Evolutionary conservation across 140 eudicot genomes (phyloP), one percentile per base, ranked within the genome.

Genomic region (Oenanthe javanica): DNA sequence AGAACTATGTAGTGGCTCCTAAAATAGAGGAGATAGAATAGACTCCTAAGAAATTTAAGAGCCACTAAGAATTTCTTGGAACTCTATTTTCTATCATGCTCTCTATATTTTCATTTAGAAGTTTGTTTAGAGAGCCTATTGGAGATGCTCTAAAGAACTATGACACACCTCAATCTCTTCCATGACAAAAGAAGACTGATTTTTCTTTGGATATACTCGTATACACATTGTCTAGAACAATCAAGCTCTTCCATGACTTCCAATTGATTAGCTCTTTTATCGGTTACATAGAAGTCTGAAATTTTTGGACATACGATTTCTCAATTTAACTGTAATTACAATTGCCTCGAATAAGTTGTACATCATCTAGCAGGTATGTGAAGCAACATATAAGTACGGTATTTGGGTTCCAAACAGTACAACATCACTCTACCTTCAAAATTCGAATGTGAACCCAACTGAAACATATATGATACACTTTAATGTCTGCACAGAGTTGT

Each of bases 361-460:
- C 64, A 75, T 48, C 31, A 31, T 73, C 40, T 49, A 27, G 18
- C 51, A 23, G 6, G 79, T 38, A 16, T 54, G 63, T 46, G 54
- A 46, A 75, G 11, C 61, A 75, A 21, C 36, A 31, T 31, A 31
- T 31, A 31, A 31, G 31, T 31, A 31, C 31, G 31, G 52, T 47
- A 75, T 21, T 75, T 75, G 40, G 59, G 59, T 9, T 27, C 78
- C 78, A 75, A 75, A 48, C 43, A 46, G 78, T 75, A 4, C 31
- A 31, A 31, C 31, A 31, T 31, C 31, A 31, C 14, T 45, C 79
- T 27, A 75, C 25, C 63, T 47, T 27, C 45, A 75, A 75, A 49
- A 25, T 38, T 49, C 23, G 49, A 49, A 15, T 21, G 45, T 23
- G 9, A 75, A 48, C 63, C 78, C 78, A 75, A 23, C 54, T 48